Evolutionary conservation across 2,329 filamentous ascomycete genomes (phyloP), one percentile per base, ranked within the genome.

Genomic region (Botrytis medusae): DNA sequence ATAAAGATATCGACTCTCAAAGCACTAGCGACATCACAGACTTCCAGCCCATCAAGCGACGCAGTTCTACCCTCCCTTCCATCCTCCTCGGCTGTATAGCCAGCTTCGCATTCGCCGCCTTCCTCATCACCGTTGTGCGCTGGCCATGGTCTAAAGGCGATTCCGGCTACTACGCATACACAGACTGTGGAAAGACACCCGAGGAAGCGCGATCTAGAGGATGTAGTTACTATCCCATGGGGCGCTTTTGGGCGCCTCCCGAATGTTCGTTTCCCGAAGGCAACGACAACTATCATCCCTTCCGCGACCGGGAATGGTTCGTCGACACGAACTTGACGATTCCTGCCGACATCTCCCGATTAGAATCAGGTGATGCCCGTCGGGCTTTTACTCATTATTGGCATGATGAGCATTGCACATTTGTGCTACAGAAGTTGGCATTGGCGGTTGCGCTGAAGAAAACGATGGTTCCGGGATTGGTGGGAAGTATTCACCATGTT

Each of bases 281-380:
- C 14, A 22, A 60, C 29, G 54, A 60, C 32, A 44, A 69, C 32
- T 69, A 69, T 34, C 48, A 69, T 44, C 48, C 51, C 18, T 69
- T 69, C 37, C 14, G 18, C n/a, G 51, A 69, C 51, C 48, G 51
- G 32, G 48, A 60, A 51, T 69, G 48, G 46, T 69, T 57, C n/a
- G 20, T 69, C 29, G 29, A 59, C 32, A 69, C 32, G 8, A 67
- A 67, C 18, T 67, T 32, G 22, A 67, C 63, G 32, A 48, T 48
- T 48, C 46, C 46, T 48, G 46, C 46, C 46, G 22, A 48, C 46
- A 25, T 48, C 9, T 25, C 46, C 46, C 46, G 46, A 4, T 25
- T 48, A 25, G 46, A 48, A 12, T 48, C 46, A 48, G 46, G 46
- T 25, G 46, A 48, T 48, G 8, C 22, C 46, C 46, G 46, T 12